A percentile compares a stretch with the other conserved stretches of the same genome.
phyloP scores from a whole-genome alignment of 306 rosid genomes.

The Acacia melanoxylon region DNA sequence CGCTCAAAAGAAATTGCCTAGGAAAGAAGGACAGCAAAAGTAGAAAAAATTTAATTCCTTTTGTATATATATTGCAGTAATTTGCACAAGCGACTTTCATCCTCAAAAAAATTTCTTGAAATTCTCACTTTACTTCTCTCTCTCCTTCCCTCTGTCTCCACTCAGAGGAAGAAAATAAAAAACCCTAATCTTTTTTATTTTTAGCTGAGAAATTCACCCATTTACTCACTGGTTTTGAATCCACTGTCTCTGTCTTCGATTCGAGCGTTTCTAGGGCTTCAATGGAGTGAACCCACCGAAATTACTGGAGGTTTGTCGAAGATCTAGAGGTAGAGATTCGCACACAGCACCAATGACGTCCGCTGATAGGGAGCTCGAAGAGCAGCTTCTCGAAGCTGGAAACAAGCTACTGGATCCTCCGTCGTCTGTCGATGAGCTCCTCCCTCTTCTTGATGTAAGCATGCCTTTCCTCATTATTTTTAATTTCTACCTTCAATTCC shows the following conservation, averaged over 20 bases:
- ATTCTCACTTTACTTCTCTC: background rate
- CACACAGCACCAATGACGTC: constrained; percentile 53
- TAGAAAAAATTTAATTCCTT: background rate
- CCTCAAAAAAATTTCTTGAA: constrained; percentile 18
- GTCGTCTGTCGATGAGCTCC: constrained; percentile 66
- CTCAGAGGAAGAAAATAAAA: background rate
- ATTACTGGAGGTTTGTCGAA: constrained; percentile 30
- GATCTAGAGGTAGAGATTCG: constrained; percentile 47
- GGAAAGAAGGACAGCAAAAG: background rate
- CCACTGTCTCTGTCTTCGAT: constrained; percentile 25
- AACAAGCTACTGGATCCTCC: constrained; percentile 74
- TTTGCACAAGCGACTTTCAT: constrained; percentile 1
- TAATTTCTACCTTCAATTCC: background rate
- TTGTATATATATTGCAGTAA: background rate
- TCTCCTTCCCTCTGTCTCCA: background rate
- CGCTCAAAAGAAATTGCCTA: constrained; percentile 28
- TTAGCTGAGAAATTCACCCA: constrained; percentile 16
- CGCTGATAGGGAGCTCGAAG: constrained; percentile 56
- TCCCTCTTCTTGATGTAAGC: constrained; percentile 73
- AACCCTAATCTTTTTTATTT: constrained; percentile 54
- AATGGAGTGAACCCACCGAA: constrained; percentile 48
- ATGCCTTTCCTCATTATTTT: background rate
- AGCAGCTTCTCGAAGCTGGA: constrained; percentile 70
- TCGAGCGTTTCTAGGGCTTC: constrained; percentile 35
- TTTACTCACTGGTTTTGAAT: constrained; percentile 2